phyloP scores from a whole-genome alignment of 2,329 filamentous ascomycete genomes.

The Claviceps humidiphila region DNA sequence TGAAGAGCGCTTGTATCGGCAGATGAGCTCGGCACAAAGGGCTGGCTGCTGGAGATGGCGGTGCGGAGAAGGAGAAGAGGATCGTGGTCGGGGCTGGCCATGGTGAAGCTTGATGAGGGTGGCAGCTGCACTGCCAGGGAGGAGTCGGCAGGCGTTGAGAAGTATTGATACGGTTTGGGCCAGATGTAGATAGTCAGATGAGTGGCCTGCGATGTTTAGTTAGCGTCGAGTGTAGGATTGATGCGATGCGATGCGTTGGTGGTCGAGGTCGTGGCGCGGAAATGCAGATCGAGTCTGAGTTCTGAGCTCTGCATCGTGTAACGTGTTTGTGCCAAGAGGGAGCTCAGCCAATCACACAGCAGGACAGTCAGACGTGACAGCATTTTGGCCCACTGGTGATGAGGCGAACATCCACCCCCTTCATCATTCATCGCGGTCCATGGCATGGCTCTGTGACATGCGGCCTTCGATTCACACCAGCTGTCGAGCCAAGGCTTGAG shows the following conservation, averaged over 20 bases:
- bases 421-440: too few species aligned
- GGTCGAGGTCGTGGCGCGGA: background rate
- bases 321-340: background rate
- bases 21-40: conserved; percentile 62
- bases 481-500: too few species aligned
- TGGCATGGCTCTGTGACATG: too few species aligned
- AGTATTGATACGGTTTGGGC: background rate
- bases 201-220: background rate
- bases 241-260: background rate
- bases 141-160: background rate
- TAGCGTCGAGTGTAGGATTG: background rate
- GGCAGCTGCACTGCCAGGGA: background rate
- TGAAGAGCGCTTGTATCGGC: conserved; percentile 44
- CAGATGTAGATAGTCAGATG: background rate
- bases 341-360: background rate
- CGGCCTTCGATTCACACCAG: too few species aligned
- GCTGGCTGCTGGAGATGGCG: conserved; percentile 57
- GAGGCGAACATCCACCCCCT: too few species aligned
- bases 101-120: conserved; percentile 17
- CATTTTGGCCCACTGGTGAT: background rate
- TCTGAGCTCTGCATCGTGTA: background rate
- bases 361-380: background rate
- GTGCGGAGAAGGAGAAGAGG: conserved; percentile 73
- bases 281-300: too few species aligned
- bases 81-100: conserved; percentile 54